Conservation (phyloP, 305 asterid species). For the Vinca major region DNA sequence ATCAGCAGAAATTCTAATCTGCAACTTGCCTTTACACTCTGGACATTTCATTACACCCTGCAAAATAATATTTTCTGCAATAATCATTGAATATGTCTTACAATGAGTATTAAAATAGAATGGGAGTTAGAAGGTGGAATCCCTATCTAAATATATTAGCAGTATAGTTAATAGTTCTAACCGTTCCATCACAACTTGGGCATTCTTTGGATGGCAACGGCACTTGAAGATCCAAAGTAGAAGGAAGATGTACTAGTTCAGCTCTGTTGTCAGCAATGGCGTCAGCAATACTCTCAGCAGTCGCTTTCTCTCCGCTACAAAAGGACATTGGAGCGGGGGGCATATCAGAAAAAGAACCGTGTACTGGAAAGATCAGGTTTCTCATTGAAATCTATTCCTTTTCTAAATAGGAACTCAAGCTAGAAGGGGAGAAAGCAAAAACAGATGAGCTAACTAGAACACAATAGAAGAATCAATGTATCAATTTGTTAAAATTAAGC, state of each 20-base stretch:
- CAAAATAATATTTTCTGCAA: conserved; percentile 23
- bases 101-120: conserved; percentile 7
- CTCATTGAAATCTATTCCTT: background rate
- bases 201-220: conserved; percentile 89
- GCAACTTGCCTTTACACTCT: conserved; percentile 79
- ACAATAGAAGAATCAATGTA: background rate
- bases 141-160: conserved; percentile 11
- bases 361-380: background rate
- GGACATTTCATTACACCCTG: conserved; percentile 99
- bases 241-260: conserved; percentile 85
- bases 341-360: conserved; percentile 6
- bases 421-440: background rate
- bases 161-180: conserved; percentile 32
- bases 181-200: conserved; percentile 84
- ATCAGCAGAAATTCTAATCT: conserved; percentile 82
- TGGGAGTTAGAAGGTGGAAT: conserved; percentile 12
- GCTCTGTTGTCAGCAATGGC: conserved; percentile 91
- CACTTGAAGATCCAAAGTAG: conserved; percentile 56
- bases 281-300: conserved; percentile 78
- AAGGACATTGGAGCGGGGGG: conserved; percentile 1
- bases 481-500: background rate
- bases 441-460: background rate
- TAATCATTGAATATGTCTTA: conserved; percentile 17
- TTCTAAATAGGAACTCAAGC: background rate
- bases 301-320: conserved; percentile 90